A percentile compares a stretch with the other conserved stretches of the same genome.
Conservation (phyloP, 2,329 filamentous ascomycete species). For the Geosmithia morbida region DNA sequence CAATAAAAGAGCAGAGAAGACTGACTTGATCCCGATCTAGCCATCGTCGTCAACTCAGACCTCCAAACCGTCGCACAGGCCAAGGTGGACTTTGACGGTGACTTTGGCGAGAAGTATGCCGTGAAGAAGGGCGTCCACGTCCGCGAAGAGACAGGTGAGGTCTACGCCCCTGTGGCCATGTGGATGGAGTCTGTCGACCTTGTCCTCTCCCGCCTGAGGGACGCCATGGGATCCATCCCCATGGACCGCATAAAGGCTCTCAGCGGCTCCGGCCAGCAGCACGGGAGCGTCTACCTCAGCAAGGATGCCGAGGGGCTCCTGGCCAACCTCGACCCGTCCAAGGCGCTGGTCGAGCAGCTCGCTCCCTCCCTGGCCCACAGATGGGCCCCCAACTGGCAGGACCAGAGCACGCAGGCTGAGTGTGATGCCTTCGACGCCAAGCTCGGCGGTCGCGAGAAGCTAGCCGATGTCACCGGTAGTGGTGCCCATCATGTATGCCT, state of each 20-base stretch:
- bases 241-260: constrained; percentile 66
- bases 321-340: constrained; percentile 39
- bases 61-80: constrained; percentile 71
- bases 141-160: constrained; percentile 71
- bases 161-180: constrained; percentile 84
- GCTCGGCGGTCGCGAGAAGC: constrained; percentile 48
- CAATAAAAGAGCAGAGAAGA: not conserved
- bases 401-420: constrained; percentile 84
- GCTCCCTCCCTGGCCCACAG: constrained; percentile 62
- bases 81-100: constrained; percentile 90
- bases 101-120: constrained; percentile 58
- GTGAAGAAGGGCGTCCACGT: constrained; percentile 79
- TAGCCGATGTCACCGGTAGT: constrained; percentile 77
- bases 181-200: constrained; percentile 90
- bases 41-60: constrained; percentile 70
- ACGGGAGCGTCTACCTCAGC: constrained; percentile 93
- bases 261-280: constrained; percentile 90
- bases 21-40: constrained; percentile 25
- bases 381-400: constrained; percentile 94
- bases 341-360: constrained; percentile 59
- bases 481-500: constrained; percentile 79
- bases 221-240: constrained; percentile 41
- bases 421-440: constrained; percentile 75
- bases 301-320: constrained; percentile 52
- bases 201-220: constrained; percentile 59